Evolutionary conservation across 2,329 filamentous ascomycete species (phyloP), one percentile per base, ranked within the genome.

Genomic region (Ustulina deusta): DNA sequence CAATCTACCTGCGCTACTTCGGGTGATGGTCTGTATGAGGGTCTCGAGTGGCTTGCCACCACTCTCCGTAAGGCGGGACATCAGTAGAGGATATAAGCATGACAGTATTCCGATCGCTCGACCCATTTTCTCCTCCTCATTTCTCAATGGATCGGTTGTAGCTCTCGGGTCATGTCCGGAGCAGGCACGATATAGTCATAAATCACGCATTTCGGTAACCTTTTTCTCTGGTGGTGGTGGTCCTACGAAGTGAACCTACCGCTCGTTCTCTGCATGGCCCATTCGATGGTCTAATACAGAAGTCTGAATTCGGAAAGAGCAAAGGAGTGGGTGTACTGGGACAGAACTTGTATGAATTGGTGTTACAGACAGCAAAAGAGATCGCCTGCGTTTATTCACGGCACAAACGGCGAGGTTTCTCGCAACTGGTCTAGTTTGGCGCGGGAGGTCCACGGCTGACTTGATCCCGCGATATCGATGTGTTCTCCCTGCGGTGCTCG

Each of bases 1-100:
- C 95, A 98, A 94, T 97, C 95, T 74, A 98, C 96, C 81, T 98
- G 95, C 87, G 95, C 95, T 83, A 98, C 96, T 76, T 97, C 94
- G 75, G 95, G 95, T 89, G 96, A 98, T 84, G 95, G 95, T 93
- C 92, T 98, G 79, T 98, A 98, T 85, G 95, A 98, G 86, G 95
- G 95, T 90, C 93, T 98, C 79, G 94, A 95, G 86, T 95, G 93
- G 92, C 90, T 94, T 79, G 91, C 91, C 82, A 91, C 89, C 82
- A 92, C 91, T 79, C 90, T 96, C 83, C 89, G 91, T 83, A 94
- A 94, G 88, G 85, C 87, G 78, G 87, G 86, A 78, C 85, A 87
- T 78, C 84, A 88, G 83, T 90, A 89, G 84, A 85, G 77, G 76
- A 73, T 72, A 63, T 73, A 73, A 72, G 70, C 71, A 74, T 72